Conservation (phyloP, 306 rosid genomes). For the Inga leiocalycina region DNA sequence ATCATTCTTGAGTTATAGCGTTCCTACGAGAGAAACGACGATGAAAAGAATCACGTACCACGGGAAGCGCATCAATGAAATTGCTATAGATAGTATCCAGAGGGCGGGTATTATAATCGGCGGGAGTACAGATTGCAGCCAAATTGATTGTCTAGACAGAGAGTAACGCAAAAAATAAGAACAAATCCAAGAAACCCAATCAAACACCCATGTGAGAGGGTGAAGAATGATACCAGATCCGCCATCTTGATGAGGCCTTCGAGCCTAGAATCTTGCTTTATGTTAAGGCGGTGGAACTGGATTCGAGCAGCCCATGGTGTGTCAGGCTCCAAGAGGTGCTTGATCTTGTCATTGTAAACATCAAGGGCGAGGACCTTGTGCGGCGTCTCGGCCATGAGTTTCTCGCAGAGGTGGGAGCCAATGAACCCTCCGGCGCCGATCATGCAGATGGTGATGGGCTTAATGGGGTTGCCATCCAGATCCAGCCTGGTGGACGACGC, state of each 20-base stretch:
- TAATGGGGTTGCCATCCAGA: conserved; percentile 83
- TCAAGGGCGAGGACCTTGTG: conserved; percentile 87
- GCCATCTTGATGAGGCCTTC: conserved; percentile 95
- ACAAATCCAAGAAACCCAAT: background rate
- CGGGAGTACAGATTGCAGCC: conserved; percentile 98
- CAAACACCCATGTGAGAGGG: background rate
- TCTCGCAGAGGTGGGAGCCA: conserved; percentile 97
- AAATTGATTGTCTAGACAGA: conserved; percentile 77
- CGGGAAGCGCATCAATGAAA: conserved; percentile 98
- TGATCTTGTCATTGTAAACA: conserved; percentile 93
- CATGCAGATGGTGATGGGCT: conserved; percentile 88
- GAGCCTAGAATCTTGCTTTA: conserved; percentile 88
- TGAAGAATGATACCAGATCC: conserved; percentile 69
- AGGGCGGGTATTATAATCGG: conserved; percentile 97
- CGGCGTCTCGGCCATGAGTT: conserved; percentile 74
- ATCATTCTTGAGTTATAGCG: background rate
- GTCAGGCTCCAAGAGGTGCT: conserved; percentile 84
- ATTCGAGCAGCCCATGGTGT: conserved; percentile 77
- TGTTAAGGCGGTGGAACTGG: conserved; percentile 93
- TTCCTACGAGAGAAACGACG: background rate
- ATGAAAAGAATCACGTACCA: conserved; percentile 54
- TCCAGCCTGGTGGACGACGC: conserved; percentile 68
- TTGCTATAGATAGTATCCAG: conserved; percentile 96
- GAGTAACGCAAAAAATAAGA: background rate
- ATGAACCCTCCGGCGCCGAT: conserved; percentile 99